phyloP scores from a whole-genome alignment of 495 filamentous ascomycete genomes.

The Sporormia fimetaria region DNA sequence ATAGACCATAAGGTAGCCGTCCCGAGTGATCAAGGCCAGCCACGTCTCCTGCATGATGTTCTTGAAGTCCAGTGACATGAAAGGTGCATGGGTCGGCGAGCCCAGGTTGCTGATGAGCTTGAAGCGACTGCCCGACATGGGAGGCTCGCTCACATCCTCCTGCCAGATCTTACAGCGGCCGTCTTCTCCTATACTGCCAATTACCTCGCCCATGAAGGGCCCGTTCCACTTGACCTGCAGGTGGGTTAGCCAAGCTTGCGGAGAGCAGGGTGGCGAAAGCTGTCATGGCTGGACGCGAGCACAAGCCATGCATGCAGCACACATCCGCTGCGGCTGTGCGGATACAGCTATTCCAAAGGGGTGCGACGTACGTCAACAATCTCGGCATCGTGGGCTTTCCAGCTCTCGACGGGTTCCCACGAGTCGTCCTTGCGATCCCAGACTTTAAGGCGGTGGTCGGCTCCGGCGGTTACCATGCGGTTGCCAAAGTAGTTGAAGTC shows the following conservation, averaged over 20 bases:
- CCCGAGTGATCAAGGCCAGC: slow-evolving; percentile 70
- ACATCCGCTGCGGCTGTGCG: not conserved
- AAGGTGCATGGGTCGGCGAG: slow-evolving; percentile 48
- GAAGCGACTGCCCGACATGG: slow-evolving; percentile 65
- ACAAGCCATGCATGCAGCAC: not conserved
- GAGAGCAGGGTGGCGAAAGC: slow-evolving; percentile 1
- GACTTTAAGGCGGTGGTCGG: slow-evolving; percentile 87
- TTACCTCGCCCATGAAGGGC: slow-evolving; percentile 49
- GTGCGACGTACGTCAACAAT: slow-evolving; percentile 61
- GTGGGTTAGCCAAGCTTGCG: slow-evolving; percentile 8
- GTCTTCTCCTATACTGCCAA: slow-evolving; percentile 69
- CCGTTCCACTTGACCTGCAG: slow-evolving; percentile 68
- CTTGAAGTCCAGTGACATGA: slow-evolving; percentile 71
- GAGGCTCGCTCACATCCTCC: slow-evolving; percentile 66
- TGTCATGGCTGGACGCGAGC: too few relatives aligned
- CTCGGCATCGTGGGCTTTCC: slow-evolving; percentile 85
- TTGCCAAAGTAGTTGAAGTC: slow-evolving; percentile 67
- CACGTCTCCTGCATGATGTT: slow-evolving; percentile 61
- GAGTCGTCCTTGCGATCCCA: slow-evolving; percentile 62
- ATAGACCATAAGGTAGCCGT: slow-evolving; percentile 66
- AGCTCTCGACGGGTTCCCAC: slow-evolving; percentile 75
- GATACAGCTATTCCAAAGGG: slow-evolving; percentile 1
- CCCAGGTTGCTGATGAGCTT: slow-evolving; percentile 47
- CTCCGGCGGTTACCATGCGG: slow-evolving; percentile 78
- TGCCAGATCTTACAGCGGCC: slow-evolving; percentile 82